Percentiles rank a stretch among this genome's conserved stretches.
phyloP scores from a whole-genome alignment of 2,329 filamentous ascomycete genomes.

The Diplodia corticola region DNA sequence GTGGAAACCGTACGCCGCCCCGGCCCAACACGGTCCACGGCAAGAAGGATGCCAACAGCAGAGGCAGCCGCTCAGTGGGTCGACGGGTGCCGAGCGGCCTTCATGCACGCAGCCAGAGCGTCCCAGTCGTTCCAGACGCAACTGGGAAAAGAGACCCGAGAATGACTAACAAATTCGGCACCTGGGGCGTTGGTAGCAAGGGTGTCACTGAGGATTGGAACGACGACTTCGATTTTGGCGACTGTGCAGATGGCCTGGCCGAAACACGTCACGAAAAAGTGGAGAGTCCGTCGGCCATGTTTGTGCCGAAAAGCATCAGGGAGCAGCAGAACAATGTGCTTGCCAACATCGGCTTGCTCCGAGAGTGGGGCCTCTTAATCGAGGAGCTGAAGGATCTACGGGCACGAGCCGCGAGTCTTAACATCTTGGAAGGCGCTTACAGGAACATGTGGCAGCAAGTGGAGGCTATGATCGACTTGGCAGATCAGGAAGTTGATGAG shows the following conservation, averaged over 20 bases:
- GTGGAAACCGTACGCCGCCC: conserved; percentile 58
- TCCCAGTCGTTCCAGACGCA: conserved; percentile 67
- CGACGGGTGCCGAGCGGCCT: conserved; percentile 68
- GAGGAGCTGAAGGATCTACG: conserved; percentile 80
- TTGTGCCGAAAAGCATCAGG: conserved; percentile 77
- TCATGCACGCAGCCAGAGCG: conserved; percentile 78
- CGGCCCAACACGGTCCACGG: conserved; percentile 75
- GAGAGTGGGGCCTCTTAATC: conserved; percentile 77
- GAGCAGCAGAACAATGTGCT: conserved; percentile 80
- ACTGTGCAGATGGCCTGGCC: conserved; percentile 26
- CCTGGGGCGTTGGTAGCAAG: conserved; percentile 78
- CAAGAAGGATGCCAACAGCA: conserved; percentile 69
- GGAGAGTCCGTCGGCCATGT: conserved; percentile 54
- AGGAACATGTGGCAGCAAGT: conserved; percentile 73
- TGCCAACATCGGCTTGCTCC: conserved; percentile 79
- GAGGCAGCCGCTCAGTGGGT: conserved; percentile 67
- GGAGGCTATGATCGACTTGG: conserved; percentile 84
- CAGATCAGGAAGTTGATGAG: conserved; percentile 65
- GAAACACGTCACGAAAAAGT: conserved; percentile 42
- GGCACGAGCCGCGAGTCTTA: conserved; percentile 66
- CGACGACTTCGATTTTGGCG: conserved; percentile 78
- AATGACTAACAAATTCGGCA: conserved; percentile 71
- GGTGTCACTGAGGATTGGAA: conserved; percentile 86
- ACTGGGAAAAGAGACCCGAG: conserved; percentile 55
- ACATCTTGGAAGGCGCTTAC: conserved; percentile 62